These are phyloP conservation scores for Isoetes taiwanensis DNA, from an alignment of 75 land plant species.

Conservation along the genomic window DNA sequence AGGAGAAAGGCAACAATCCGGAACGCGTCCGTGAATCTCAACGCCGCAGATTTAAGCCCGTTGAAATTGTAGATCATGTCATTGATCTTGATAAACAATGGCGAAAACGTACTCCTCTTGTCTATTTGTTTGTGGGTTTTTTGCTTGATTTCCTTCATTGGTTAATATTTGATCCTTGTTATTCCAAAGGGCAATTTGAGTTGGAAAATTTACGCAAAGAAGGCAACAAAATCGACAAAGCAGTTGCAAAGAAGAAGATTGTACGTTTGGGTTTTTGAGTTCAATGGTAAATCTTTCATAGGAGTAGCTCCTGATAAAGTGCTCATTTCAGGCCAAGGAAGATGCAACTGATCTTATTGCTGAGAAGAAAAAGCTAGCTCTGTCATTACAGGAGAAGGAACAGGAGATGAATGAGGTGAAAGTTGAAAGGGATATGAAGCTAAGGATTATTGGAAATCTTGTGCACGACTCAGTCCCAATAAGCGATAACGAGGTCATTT, in stretches of 20 bases:
- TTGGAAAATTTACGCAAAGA: constrained; percentile 43
- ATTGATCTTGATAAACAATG: constrained; percentile 60
- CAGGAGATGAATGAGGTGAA: constrained; percentile 43
- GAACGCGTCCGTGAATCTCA: constrained; percentile 82
- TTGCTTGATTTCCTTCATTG: background rate
- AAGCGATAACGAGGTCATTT: constrained; percentile 59
- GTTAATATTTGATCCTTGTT: background rate
- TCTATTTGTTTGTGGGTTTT: background rate
- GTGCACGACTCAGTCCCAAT: constrained; percentile 93
- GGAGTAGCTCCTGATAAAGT: background rate
- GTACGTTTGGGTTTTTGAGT: constrained; percentile 14
- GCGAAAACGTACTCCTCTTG: constrained; percentile 45
- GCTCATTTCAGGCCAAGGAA: constrained; percentile 26
- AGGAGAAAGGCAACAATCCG: constrained; percentile 70
- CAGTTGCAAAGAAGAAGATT: constrained; percentile 45
- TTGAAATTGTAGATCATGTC: constrained; percentile 63
- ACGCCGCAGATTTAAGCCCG: constrained; percentile 46
- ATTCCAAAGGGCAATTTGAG: constrained; percentile 48
- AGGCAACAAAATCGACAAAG: constrained; percentile 53
- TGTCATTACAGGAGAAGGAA: constrained; percentile 31
- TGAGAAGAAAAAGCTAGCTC: constrained; percentile 40
- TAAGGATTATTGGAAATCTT: constrained; percentile 64
- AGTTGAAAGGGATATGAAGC: constrained; percentile 25
- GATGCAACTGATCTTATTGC: constrained; percentile 50
- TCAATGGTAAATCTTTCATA: background rate